A percentile compares a stretch with the other conserved stretches of the same genome.
phyloP scores from a whole-genome alignment of 352 stramenopile genomes.

The Phytopythium boreale region DNA sequence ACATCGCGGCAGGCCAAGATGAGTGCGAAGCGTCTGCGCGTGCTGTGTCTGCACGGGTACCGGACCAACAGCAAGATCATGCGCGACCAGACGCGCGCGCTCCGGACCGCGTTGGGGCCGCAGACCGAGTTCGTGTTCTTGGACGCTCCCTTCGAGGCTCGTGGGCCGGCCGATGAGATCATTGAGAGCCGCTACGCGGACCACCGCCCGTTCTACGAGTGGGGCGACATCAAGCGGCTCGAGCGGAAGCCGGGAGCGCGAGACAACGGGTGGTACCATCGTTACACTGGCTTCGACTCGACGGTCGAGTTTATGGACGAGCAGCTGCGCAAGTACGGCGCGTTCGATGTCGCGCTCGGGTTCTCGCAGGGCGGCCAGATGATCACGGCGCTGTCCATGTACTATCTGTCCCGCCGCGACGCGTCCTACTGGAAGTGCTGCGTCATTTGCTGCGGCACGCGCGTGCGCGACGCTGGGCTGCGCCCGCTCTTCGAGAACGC shows the following conservation, averaged over 20 bases:
- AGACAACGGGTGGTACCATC: slow-evolving; percentile 37
- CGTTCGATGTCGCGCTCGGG: slow-evolving; percentile 50
- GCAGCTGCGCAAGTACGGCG: slow-evolving; percentile 33
- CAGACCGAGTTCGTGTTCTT: slow-evolving; percentile 50
- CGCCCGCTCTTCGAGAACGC: slow-evolving; percentile 32
- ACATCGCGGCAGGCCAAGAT: neutral
- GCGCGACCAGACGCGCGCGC: slow-evolving; percentile 35
- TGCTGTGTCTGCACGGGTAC: slow-evolving; percentile 54
- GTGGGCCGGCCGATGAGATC: slow-evolving; percentile 25
- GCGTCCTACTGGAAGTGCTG: slow-evolving; percentile 37
- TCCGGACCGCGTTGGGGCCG: slow-evolving; percentile 29
- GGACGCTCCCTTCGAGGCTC: slow-evolving; percentile 30
- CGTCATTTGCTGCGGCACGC: slow-evolving; percentile 32
- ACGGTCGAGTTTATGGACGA: slow-evolving; percentile 39
- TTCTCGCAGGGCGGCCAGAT: slow-evolving; percentile 66
- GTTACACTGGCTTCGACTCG: slow-evolving; percentile 38
- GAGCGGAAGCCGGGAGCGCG: slow-evolving; percentile 14
- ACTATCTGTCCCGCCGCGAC: slow-evolving; percentile 26
- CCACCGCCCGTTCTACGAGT: slow-evolving; percentile 42
- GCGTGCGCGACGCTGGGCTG: slow-evolving; percentile 19
- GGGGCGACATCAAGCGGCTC: slow-evolving; percentile 20
- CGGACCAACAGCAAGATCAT: slow-evolving; percentile 53
- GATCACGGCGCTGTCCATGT: slow-evolving; percentile 39
- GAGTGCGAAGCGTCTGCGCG: slow-evolving; percentile 22
- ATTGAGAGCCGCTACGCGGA: slow-evolving; percentile 35